These are phyloP conservation scores for Neonectria hederae DNA, from an alignment of 2,329 filamentous ascomycete species.

Conservation along the genomic window DNA sequence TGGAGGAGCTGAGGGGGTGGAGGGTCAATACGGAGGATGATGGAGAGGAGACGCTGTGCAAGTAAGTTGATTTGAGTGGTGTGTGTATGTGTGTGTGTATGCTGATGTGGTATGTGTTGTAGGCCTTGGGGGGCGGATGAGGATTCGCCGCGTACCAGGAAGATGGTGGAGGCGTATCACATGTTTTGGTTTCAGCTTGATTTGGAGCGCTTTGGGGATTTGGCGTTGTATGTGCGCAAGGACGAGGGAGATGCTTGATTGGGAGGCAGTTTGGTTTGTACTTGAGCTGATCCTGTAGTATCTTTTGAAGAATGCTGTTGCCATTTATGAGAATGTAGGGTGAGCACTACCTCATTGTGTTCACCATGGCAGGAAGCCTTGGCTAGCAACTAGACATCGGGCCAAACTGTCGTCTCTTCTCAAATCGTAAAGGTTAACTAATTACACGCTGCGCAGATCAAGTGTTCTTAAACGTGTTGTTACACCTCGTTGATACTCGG, in stretches of 20 bases:
- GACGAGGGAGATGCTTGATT: not conserved
- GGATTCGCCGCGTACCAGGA: slow-evolving; percentile 6
- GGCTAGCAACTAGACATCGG: not conserved
- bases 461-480: not conserved
- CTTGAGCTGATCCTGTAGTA: no score
- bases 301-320: no score
- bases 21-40: not conserved
- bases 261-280: no score
- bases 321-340: no score
- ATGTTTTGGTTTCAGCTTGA: not conserved
- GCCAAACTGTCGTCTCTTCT: not conserved
- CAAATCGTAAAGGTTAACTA: not conserved
- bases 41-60: not conserved
- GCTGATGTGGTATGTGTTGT: not conserved
- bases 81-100: not conserved
- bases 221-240: slow-evolving; percentile 9
- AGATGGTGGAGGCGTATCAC: slow-evolving; percentile 1
- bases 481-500: not conserved
- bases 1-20: not conserved
- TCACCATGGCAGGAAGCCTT: no score
- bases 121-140: slow-evolving; percentile 15
- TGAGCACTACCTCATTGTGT: no score
- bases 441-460: not conserved
- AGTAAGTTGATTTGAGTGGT: not conserved
- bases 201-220: not conserved